These are phyloP conservation scores for Gossypium rotundifolium DNA, from an alignment of 345 rosid species.

Conservation along the genomic window DNA sequence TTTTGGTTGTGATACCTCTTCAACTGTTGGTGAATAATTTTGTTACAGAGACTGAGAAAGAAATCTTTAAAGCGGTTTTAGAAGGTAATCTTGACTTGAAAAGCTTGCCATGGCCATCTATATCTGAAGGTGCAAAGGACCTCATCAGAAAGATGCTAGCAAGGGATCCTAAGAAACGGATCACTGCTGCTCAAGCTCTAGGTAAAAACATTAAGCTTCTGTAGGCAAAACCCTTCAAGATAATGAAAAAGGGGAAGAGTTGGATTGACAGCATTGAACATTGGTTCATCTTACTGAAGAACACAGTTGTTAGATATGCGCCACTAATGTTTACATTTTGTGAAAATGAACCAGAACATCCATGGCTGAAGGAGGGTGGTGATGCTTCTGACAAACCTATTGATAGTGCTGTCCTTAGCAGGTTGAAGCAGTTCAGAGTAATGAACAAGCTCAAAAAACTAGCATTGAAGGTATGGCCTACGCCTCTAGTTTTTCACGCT, in stretches of 20 bases:
- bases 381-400: conserved; percentile 69
- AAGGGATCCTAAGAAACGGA: conserved; percentile 62
- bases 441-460: conserved; percentile 92
- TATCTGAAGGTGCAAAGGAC: conserved; percentile 77
- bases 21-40: background rate
- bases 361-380: conserved; percentile 63
- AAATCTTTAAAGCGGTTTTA: conserved; percentile 45
- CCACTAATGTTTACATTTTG: background rate
- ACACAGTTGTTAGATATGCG: background rate
- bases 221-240: background rate
- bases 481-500: background rate
- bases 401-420: conserved; percentile 65
- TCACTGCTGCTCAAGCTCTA: conserved; percentile 68
- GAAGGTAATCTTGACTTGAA: conserved; percentile 60
- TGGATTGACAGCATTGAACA: background rate
- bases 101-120: conserved; percentile 67
- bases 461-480: conserved; percentile 58
- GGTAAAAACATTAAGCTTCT: conserved; percentile 35
- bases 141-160: conserved; percentile 60
- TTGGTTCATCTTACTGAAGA: background rate
- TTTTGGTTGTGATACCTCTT: background rate
- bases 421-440: conserved; percentile 91
- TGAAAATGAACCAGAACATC: conserved; percentile 49
- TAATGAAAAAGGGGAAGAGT: background rate
- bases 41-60: conserved; percentile 65